These are phyloP conservation scores for Chaetomium sp. DNA, from an alignment of 2,329 filamentous ascomycete genomes.

Conservation along the genomic window DNA sequence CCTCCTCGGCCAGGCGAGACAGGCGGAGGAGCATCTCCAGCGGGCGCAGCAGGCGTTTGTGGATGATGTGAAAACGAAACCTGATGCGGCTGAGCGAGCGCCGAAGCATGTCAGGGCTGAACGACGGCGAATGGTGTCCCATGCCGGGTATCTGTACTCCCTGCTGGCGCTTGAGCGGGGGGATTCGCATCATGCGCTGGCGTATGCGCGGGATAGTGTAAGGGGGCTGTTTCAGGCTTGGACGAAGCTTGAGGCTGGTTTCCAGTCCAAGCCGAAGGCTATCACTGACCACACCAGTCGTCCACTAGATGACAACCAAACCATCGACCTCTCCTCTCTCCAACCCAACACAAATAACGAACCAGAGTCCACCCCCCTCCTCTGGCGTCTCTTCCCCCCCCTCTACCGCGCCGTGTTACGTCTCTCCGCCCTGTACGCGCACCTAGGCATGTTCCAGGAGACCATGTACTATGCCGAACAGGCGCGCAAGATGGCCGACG, in stretches of 20 bases:
- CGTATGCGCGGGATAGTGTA: slow-evolving; percentile 51
- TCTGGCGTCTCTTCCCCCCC: slow-evolving; percentile 73
- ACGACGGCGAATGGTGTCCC: slow-evolving; percentile 47
- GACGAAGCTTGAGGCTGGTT: slow-evolving; percentile 41
- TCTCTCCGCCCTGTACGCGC: slow-evolving; percentile 70
- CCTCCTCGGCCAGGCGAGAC: slow-evolving; percentile 56
- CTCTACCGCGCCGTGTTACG: slow-evolving; percentile 67
- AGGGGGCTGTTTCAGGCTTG: slow-evolving; percentile 51
- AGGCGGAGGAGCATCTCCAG: slow-evolving; percentile 43
- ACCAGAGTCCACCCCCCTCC: slow-evolving; percentile 53
- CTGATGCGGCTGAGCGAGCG: background rate
- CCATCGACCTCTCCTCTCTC: slow-evolving; percentile 25
- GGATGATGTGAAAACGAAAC: slow-evolving; percentile 23
- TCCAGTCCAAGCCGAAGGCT: slow-evolving; percentile 18
- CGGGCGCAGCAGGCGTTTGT: slow-evolving; percentile 35
- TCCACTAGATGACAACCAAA: slow-evolving; percentile 20
- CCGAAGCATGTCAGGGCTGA: slow-evolving; percentile 20
- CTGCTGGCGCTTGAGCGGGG: slow-evolving; percentile 58
- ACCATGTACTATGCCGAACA: slow-evolving; percentile 84
- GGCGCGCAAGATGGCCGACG: slow-evolving; percentile 67
- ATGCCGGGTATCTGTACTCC: slow-evolving; percentile 59
- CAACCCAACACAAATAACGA: slow-evolving; percentile 23
- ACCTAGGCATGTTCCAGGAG: slow-evolving; percentile 82
- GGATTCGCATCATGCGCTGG: slow-evolving; percentile 51
- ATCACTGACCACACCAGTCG: slow-evolving; percentile 7